These are phyloP conservation scores for Brettanomyces anomalus DNA, from an alignment of 805 yeast genomes.

Conservation along the genomic window DNA sequence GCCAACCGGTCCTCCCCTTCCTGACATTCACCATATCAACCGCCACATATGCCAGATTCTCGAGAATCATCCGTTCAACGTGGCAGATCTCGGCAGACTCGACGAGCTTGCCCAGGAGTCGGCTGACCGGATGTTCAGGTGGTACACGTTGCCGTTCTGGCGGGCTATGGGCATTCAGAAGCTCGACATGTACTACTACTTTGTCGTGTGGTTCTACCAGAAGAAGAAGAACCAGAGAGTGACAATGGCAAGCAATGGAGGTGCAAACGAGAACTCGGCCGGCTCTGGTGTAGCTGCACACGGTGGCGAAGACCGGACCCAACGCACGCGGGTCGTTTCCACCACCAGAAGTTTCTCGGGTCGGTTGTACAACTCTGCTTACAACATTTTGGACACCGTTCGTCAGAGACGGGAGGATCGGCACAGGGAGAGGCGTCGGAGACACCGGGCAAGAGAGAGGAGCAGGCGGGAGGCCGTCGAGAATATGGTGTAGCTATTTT, in stretches of 20 bases:
- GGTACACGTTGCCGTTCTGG: conserved; percentile 37
- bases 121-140: conserved; percentile 21
- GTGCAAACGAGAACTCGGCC: background rate
- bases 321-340: background rate
- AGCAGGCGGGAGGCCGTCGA: background rate
- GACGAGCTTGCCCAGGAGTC: conserved; percentile 35
- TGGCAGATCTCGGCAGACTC: conserved; percentile 32
- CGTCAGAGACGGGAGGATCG: background rate
- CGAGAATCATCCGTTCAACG: conserved; percentile 30
- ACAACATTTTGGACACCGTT: too few relatives aligned
- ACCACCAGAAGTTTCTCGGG: too few relatives aligned
- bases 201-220: conserved; percentile 31
- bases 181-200: conserved; percentile 42
- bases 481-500: background rate
- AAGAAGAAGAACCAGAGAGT: conserved; percentile 10
- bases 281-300: background rate
- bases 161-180: conserved; percentile 43
- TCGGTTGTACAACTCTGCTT: too few relatives aligned
- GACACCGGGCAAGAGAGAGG: background rate
- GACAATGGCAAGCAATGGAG: background rate
- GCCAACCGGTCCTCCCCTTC: conserved; percentile 19
- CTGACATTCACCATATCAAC: conserved; percentile 16
- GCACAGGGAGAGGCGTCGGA: background rate
- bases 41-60: conserved; percentile 17
- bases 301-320: background rate